Percentiles rank a stretch among this genome's conserved stretches.
phyloP scores from a whole-genome alignment of 2,329 filamentous ascomycete species.

The Fusarium praegraminearum region DNA sequence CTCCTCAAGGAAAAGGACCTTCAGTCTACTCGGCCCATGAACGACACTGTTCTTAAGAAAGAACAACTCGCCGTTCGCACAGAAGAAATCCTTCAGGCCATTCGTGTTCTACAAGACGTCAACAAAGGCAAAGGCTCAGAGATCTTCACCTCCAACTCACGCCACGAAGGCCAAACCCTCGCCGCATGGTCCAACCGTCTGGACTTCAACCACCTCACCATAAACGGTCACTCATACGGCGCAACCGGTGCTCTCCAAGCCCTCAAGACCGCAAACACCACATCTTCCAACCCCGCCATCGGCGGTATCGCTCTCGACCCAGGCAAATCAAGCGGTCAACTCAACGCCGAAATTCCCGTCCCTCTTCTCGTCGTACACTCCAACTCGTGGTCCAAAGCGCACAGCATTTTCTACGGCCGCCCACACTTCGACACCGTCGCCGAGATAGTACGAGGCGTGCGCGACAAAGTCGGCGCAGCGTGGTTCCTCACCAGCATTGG shows the following conservation, averaged over 20 bases:
- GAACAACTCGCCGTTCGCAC: slow-evolving; percentile 64
- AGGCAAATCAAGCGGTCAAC: slow-evolving; percentile 71
- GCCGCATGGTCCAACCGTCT: slow-evolving; percentile 65
- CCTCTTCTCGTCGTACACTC: slow-evolving; percentile 73
- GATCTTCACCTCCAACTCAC: slow-evolving; percentile 57
- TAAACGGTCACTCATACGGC: slow-evolving; percentile 75
- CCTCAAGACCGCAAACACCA: slow-evolving; percentile 58
- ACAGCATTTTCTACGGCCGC: slow-evolving; percentile 69
- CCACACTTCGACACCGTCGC: slow-evolving; percentile 74
- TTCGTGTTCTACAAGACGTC: slow-evolving; percentile 56
- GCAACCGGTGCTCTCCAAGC: slow-evolving; percentile 73
- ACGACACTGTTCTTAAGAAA: slow-evolving; percentile 55
- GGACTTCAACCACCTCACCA: slow-evolving; percentile 64
- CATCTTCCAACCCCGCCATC: slow-evolving; percentile 55
- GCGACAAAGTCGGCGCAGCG: slow-evolving; percentile 57
- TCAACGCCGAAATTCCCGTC: slow-evolving; percentile 69
- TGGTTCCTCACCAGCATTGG: slow-evolving; percentile 69
- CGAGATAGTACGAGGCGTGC: slow-evolving; percentile 63
- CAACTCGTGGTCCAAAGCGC: slow-evolving; percentile 71
- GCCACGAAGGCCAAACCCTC: slow-evolving; percentile 61
- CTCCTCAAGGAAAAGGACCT: slow-evolving; percentile 55
- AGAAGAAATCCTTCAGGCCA: slow-evolving; percentile 61
- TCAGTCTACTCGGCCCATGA: slow-evolving; percentile 49
- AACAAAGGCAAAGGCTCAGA: slow-evolving; percentile 55
- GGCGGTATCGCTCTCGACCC: slow-evolving; percentile 74